phyloP scores from a whole-genome alignment of 768 basidiomycete genomes.

The Daedalea quercina region DNA sequence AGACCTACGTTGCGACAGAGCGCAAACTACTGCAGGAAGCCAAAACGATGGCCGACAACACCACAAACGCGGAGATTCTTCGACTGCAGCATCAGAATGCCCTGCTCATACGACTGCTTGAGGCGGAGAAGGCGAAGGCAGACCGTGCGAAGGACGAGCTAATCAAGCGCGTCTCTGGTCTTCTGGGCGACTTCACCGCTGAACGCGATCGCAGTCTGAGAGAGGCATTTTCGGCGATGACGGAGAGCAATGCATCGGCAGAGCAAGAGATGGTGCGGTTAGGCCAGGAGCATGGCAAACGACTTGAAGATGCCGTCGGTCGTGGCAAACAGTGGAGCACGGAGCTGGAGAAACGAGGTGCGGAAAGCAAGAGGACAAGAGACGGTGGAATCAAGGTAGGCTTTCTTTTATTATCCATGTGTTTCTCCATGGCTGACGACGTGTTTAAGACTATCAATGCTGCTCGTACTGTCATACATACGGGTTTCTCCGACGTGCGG shows the following conservation, averaged over 20 bases:
- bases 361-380: constrained; percentile 46
- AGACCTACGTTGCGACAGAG: constrained; percentile 51
- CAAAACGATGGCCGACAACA: constrained; percentile 39
- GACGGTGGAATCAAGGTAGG: constrained; percentile 57
- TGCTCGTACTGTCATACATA: constrained; percentile 33
- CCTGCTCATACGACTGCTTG: constrained; percentile 51
- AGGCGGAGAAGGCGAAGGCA: constrained; percentile 58
- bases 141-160: constrained; percentile 67
- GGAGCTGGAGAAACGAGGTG: constrained; percentile 37
- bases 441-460: constrained; percentile 34
- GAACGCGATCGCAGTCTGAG: constrained; percentile 62
- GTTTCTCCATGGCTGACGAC: no score
- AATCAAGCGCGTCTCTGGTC: constrained; percentile 63
- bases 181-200: constrained; percentile 65
- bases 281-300: constrained; percentile 39
- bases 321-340: constrained; percentile 36
- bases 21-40: constrained; percentile 43
- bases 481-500: constrained; percentile 39
- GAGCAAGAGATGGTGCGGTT: constrained; percentile 45
- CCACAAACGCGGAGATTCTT: constrained; percentile 45
- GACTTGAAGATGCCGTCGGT: constrained; percentile 34
- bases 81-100: constrained; percentile 69
- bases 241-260: constrained; percentile 48
- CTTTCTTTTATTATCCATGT: background rate
- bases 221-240: constrained; percentile 46